phyloP scores from a whole-genome alignment of 2,329 filamentous ascomycete genomes.

The Trichoderma oligosporum region DNA sequence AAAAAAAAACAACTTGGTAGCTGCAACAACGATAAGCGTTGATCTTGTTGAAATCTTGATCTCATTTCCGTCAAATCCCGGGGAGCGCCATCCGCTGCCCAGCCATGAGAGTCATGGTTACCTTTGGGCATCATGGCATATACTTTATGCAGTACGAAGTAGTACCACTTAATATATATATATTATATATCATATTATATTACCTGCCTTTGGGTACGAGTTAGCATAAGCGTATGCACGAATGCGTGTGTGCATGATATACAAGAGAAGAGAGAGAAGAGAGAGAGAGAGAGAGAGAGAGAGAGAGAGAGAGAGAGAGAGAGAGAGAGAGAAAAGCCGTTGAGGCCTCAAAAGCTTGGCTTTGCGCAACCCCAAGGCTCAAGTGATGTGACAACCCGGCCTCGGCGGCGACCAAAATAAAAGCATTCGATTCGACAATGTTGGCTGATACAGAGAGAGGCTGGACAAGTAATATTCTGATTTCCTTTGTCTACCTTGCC shows the following conservation, averaged over 20 bases:
- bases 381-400: neutral
- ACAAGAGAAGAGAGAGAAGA: no score
- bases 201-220: no score
- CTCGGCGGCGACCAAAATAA: no score
- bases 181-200: no score
- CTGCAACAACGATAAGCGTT: neutral
- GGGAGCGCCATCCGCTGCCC: constrained; percentile 10
- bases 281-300: no score
- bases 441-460: no score
- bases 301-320: no score
- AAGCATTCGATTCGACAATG: no score
- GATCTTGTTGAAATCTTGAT: constrained; percentile 8
- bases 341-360: constrained; percentile 1
- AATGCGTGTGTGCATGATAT: constrained; percentile 1
- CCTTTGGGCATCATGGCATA: constrained; percentile 19
- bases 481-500: no score
- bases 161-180: no score
- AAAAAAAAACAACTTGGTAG: no score
- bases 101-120: constrained; percentile 4
- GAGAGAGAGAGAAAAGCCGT: constrained; percentile 8
- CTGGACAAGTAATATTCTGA: no score
- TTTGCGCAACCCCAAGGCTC: neutral
- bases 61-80: constrained; percentile 14
- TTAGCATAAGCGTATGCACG: constrained; percentile 4
- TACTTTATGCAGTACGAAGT: neutral